Evolutionary conservation across 805 yeast species (phyloP).

Genomic region (Zygosaccharomyces bisporus): DNA sequence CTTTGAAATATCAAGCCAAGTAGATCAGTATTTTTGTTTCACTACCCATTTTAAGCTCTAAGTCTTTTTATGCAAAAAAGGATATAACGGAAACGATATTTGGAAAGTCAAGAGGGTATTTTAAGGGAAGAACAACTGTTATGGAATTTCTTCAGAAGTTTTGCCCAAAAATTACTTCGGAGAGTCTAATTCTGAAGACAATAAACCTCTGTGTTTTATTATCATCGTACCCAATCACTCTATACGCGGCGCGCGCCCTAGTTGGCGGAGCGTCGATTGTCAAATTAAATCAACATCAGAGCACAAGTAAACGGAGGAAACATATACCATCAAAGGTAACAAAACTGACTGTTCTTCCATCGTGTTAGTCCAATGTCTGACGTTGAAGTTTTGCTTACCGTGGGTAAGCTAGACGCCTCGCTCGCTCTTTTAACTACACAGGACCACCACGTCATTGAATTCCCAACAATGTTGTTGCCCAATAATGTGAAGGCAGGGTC

Average conservation of each 20-base stretch:
- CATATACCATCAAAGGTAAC: background rate
- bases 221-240: background rate
- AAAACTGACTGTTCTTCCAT: background rate
- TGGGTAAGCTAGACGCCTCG: slow-evolving; percentile 94
- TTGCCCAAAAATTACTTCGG: no score
- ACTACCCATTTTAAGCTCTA: no score
- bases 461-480: slow-evolving; percentile 91
- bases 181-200: no score
- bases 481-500: slow-evolving; percentile 90
- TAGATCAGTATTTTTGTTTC: no score
- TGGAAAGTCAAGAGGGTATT: no score
- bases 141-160: no score
- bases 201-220: no score
- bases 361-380: slow-evolving; percentile 19
- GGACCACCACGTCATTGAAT: slow-evolving; percentile 92
- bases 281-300: slow-evolving; percentile 3
- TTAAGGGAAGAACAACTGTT: no score
- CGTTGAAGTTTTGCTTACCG: slow-evolving; percentile 88
- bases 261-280: background rate
- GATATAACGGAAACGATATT: no score
- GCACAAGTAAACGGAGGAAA: background rate
- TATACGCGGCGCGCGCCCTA: slow-evolving; percentile 1
- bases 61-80: no score
- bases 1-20: no score
- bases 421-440: slow-evolving; percentile 84